phyloP scores from a whole-genome alignment of 2,329 filamentous ascomycete genomes.

The Chaetomium sp. region DNA sequence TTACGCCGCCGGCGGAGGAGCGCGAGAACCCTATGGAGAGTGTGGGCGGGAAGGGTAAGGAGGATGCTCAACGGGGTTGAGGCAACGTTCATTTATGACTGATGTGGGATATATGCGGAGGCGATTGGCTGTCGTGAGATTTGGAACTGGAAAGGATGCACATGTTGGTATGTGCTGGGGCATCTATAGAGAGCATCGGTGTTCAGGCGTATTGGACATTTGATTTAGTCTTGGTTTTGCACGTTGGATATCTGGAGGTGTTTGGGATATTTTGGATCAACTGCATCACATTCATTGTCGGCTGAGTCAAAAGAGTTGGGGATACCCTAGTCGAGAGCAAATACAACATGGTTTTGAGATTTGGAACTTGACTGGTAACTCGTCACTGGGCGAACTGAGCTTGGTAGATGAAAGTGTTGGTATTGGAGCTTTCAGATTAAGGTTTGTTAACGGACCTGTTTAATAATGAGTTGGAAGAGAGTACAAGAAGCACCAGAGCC shows the following conservation, averaged over 20 bases:
- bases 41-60: background rate
- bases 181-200: background rate
- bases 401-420: no score
- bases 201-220: background rate
- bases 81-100: slow-evolving; percentile 1
- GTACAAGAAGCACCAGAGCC: background rate
- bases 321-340: background rate
- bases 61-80: background rate
- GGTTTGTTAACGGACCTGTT: no score
- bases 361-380: background rate
- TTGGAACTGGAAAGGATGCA: background rate
- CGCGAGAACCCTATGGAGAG: slow-evolving; percentile 38
- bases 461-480: background rate
- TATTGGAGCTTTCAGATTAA: background rate
- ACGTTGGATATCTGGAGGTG: background rate
- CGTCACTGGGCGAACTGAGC: no score
- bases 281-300: background rate
- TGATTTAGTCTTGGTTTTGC: background rate
- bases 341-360: background rate
- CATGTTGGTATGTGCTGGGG: background rate
- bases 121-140: no score
- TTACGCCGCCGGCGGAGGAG: slow-evolving; percentile 42
- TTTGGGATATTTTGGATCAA: background rate
- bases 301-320: background rate
- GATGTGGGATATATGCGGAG: background rate